Conservation (phyloP, 1,139 yeast species). For the Pichia sp. region DNA sequence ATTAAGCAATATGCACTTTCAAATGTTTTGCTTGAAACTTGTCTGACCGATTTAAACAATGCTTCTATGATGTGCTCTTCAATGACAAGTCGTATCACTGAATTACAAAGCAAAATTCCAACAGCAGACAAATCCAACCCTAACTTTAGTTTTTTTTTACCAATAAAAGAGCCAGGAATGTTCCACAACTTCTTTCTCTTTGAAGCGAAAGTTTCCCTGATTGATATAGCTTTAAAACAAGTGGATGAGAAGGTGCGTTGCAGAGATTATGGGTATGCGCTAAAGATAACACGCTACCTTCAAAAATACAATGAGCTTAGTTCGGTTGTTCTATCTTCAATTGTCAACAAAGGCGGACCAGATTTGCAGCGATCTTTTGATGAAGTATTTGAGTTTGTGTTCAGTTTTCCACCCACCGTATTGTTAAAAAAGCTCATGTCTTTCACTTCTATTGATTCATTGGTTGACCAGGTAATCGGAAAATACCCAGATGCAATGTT, state of each 20-base stretch:
- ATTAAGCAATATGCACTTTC: neutral
- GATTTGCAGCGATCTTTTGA: conserved; percentile 4
- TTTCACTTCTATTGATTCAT: conserved; percentile 2
- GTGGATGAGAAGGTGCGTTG: neutral
- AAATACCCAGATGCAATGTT: conserved; percentile 1
- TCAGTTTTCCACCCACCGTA: conserved; percentile 1
- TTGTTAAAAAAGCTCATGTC: conserved; percentile 3
- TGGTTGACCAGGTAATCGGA: conserved; percentile 2
- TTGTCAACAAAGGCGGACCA: conserved; percentile 5
- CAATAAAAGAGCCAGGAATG: no score
- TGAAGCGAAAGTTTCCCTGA: conserved; percentile 1
- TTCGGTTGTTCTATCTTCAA: conserved; percentile 3
- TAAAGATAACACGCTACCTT: neutral
- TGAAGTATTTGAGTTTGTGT: conserved; percentile 1
- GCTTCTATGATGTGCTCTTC: no score
- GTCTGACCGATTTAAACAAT: no score
- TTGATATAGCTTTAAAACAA: neutral
- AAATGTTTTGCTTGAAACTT: neutral
- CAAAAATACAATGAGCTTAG: conserved; percentile 1
- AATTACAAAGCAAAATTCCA: no score
- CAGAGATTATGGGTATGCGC: neutral
- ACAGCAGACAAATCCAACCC: no score
- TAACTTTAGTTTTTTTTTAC: no score
- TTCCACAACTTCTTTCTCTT: no score
- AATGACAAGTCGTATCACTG: no score